A percentile compares a stretch with the other conserved stretches of the same genome.
Evolutionary conservation across 164 flowering plant species (phyloP).

Genomic region (Hamamelis virginiana): DNA sequence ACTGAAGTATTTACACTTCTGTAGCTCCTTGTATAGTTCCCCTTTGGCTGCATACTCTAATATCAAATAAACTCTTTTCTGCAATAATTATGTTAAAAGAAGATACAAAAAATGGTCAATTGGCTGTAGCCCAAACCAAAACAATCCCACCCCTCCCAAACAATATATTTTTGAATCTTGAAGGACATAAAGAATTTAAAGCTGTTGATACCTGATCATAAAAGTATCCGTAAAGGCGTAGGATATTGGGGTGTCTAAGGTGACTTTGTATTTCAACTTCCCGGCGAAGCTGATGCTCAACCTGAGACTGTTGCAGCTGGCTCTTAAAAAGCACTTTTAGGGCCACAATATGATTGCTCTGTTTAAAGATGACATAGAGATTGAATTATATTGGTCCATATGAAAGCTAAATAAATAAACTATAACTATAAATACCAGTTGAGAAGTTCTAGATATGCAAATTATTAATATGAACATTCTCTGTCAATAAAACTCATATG

Average conservation of each 20-base stretch:
- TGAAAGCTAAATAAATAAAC: too few relatives aligned
- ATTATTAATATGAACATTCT: too few relatives aligned
- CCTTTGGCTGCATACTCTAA: constrained; percentile 96
- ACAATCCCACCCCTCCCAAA: neutral
- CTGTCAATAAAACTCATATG: too few relatives aligned
- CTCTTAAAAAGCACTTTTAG: constrained; percentile 92
- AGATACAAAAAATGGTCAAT: neutral
- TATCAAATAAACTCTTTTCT: constrained; percentile 93
- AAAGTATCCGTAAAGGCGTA: constrained; percentile 91
- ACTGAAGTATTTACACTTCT: constrained; percentile 87
- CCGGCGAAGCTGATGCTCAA: constrained; percentile 93
- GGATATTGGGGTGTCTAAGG: constrained; percentile 82
- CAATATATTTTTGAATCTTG: neutral
- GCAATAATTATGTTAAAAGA: constrained; percentile 20
- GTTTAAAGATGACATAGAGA: constrained; percentile 14
- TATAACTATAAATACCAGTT: too few relatives aligned
- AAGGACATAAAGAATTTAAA: neutral
- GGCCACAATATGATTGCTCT: constrained; percentile 96
- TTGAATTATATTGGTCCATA: neutral
- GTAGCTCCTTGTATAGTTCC: constrained; percentile 91
- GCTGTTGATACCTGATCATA: constrained; percentile 71
- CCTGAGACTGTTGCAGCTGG: constrained; percentile 93
- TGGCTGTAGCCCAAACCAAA: neutral
- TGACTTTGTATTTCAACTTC: constrained; percentile 98
- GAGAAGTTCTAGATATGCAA: too few relatives aligned